Base-by-base conservation (phyloP, 83 land plant genomes). In the Picea engelmannii region DNA sequence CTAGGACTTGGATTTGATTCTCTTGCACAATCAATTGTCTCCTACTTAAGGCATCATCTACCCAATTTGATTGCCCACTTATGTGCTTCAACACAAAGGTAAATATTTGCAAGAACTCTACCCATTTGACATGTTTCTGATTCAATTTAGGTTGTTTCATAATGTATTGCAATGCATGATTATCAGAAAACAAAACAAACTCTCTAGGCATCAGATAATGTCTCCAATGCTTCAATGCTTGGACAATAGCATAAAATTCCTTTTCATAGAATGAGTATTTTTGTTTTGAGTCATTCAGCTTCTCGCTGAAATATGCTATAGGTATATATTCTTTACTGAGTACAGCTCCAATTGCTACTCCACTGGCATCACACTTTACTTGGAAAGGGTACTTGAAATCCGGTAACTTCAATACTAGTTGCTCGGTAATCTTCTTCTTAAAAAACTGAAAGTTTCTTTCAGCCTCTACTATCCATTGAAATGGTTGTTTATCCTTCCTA, bases 291-390 rank as follows among this genome's bases (percentile, higher is more conserved):
- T 31, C 4, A 38, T 8, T 62, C 4, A 67, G 0, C 23, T 81
- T 79, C 21, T 80, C 83, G 0, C 66, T 69, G 16, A 60, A 81
- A 73, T 73, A 27, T 16, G 68, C 79, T 1, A 69, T 25, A 1
- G 85, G 71, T 52, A 1, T 60, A 6, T 21, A 52, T 0, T 81
- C 42, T n/a, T 81, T 74, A 31, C 52, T 38, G 6, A 84, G 44
- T 4, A 73, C 66, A 4, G 44, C 44, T 2, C 86, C 86, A 73
- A 84, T 81, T 3, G 79, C 86, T 2, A 84, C 66, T 13, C 24
- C 35, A 1, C 79, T 81, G 3, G 86, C 84, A 84, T 84, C 85
- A 71, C 78, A 69, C 5, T 38, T 2, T 4, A 84, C 44, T 42
- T 73, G 78, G 76, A 81, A 81, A 4, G 44, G 44, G 1, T 42